Conservation (phyloP, 2,329 filamentous ascomycete species). For the Ophiostoma sp. region DNA sequence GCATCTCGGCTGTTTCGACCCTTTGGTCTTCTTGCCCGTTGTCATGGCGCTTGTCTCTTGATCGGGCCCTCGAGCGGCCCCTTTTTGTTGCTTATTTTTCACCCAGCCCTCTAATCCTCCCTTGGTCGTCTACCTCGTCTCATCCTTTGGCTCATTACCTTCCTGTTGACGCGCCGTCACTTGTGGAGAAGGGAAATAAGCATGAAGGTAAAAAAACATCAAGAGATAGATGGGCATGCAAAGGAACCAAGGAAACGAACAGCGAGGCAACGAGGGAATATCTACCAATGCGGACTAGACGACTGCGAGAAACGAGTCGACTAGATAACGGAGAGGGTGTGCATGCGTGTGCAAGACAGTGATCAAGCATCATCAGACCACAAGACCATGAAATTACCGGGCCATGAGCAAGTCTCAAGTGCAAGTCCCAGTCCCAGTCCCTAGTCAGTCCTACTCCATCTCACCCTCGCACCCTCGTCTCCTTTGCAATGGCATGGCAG, state of each 20-base stretch:
- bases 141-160: not conserved
- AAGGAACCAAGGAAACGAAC: not conserved
- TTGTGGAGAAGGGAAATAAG: not conserved
- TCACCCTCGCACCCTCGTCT: constrained; percentile 35
- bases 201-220: no score
- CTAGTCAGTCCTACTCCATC: no score
- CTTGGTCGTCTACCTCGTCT: not conserved
- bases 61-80: no score
- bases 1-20: not conserved
- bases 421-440: not conserved
- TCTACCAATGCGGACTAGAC: not conserved
- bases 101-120: no score
- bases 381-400: no score
- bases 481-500: constrained; percentile 56
- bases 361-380: no score
- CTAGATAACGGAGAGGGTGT: not conserved
- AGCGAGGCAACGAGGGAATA: not conserved
- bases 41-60: not conserved
- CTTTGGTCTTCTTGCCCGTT: not conserved
- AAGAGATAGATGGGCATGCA: no score
- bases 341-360: not conserved
- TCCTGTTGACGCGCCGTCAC: not conserved
- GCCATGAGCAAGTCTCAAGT: not conserved
- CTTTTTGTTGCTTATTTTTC: no score
- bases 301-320: not conserved